Percentiles rank a stretch among this genome's conserved stretches.
These are phyloP conservation scores for Calonectria honghensis DNA, from an alignment of 2,329 filamentous ascomycete species.

Conservation along the genomic window DNA sequence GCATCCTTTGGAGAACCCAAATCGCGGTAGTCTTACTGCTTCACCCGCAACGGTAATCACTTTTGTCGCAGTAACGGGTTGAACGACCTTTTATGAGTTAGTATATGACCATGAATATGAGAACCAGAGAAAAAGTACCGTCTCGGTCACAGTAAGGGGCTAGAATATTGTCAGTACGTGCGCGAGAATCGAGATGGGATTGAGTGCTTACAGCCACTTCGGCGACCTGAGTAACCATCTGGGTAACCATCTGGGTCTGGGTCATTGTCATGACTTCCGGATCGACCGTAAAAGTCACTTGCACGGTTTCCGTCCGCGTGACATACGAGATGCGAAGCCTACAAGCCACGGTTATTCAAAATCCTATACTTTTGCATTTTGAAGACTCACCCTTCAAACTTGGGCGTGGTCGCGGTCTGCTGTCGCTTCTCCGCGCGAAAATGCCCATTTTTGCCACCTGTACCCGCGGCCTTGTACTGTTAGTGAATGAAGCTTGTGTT, in stretches of 20 bases:
- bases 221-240: constrained; percentile 44
- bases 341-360: constrained; percentile 24
- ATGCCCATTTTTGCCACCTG: constrained; percentile 41
- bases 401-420: constrained; percentile 34
- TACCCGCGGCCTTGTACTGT: constrained; percentile 45
- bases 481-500: constrained; percentile 5
- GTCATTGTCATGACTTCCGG: constrained; percentile 25
- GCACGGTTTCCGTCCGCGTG: constrained; percentile 46
- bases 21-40: constrained; percentile 40
- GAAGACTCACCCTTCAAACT: constrained; percentile 52
- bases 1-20: neutral
- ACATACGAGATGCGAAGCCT: constrained; percentile 53
- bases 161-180: constrained; percentile 28
- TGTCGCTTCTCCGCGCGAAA: constrained; percentile 46
- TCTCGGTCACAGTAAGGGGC: constrained; percentile 46
- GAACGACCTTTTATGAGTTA: constrained; percentile 29
- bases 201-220: constrained; percentile 43
- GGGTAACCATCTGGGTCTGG: constrained; percentile 40
- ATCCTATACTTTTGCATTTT: neutral
- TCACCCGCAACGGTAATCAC: constrained; percentile 42
- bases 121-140: constrained; percentile 16
- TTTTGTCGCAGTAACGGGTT: constrained; percentile 41
- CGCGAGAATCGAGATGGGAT: too few relatives aligned
- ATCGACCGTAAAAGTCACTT: constrained; percentile 50
- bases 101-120: neutral